phyloP scores from a whole-genome alignment of 345 rosid genomes.

The Lumnitzera littorea region DNA sequence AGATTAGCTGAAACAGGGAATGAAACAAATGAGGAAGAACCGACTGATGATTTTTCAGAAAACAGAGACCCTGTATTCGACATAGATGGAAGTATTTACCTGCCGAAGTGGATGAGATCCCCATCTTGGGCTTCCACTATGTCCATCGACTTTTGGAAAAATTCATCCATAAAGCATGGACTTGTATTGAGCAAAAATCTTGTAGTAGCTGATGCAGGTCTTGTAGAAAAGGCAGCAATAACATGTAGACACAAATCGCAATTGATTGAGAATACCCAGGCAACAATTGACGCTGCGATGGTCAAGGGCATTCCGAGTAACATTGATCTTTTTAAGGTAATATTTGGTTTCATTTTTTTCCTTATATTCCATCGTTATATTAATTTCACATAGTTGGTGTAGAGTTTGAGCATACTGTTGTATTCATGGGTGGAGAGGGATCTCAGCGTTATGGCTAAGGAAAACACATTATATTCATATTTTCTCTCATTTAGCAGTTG shows the following conservation, averaged over 20 bases:
- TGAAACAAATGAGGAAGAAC: slow-evolving; percentile 22
- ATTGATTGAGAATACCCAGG: slow-evolving; percentile 83
- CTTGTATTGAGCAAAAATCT: slow-evolving; percentile 73
- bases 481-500: no score
- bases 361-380: background rate
- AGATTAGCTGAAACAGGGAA: slow-evolving; percentile 34
- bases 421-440: no score
- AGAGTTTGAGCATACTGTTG: no score
- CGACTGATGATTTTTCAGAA: slow-evolving; percentile 39
- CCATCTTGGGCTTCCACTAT: slow-evolving; percentile 75
- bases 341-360: slow-evolving; percentile 2
- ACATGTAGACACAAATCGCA: slow-evolving; percentile 57
- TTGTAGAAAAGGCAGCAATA: slow-evolving; percentile 67
- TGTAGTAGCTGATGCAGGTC: slow-evolving; percentile 64
- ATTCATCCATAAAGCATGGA: slow-evolving; percentile 44
- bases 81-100: slow-evolving; percentile 87
- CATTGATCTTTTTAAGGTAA: slow-evolving; percentile 90
- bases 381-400: no score
- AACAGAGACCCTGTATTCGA: slow-evolving; percentile 47
- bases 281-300: slow-evolving; percentile 91
- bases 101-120: slow-evolving; percentile 86
- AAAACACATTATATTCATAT: no score
- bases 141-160: slow-evolving; percentile 77
- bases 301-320: slow-evolving; percentile 91
- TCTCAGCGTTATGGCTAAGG: no score